Percentiles rank a stretch among this genome's conserved stretches.
These are phyloP conservation scores for Allium fistulosum DNA, from an alignment of 106 monocot species.

Conservation along the genomic window DNA sequence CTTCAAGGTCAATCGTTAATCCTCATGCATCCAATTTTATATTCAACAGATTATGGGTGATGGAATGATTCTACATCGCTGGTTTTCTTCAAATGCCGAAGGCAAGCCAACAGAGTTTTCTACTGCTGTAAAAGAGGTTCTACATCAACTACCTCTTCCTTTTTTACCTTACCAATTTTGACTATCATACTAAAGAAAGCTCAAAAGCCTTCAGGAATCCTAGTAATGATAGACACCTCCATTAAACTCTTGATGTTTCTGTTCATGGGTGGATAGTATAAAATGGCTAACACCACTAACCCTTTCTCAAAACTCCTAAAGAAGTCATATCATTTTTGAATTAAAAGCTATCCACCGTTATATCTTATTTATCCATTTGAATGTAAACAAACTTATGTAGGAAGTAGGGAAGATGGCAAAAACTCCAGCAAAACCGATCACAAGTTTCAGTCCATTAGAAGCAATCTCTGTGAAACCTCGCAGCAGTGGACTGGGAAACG, in stretches of 20 bases:
- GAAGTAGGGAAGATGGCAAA: neutral
- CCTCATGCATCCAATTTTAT: too few relatives aligned
- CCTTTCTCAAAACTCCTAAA: neutral
- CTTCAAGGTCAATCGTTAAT: too few relatives aligned
- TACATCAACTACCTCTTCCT: neutral
- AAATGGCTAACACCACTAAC: neutral
- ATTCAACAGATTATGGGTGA: conserved; percentile 2
- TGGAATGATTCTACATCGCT: neutral
- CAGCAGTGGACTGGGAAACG: neutral
- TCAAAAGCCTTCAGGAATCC: neutral
- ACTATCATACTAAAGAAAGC: neutral
- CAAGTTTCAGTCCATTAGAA: conserved; percentile 56
- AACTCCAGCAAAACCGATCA: conserved; percentile 10
- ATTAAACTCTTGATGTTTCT: too few relatives aligned
- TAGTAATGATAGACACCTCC: neutral
- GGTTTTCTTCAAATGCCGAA: conserved; percentile 6
- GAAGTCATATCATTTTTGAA: neutral
- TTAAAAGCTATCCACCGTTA: neutral
- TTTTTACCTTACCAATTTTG: neutral
- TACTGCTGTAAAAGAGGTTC: neutral
- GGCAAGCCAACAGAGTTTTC: neutral
- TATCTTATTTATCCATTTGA: neutral
- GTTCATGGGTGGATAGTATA: too few relatives aligned
- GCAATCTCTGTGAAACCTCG: neutral
- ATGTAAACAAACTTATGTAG: neutral